Evolutionary conservation across 2,329 filamentous ascomycete species (phyloP), one percentile per base, ranked within the genome.

Genomic region (Colletotrichum sp.): DNA sequence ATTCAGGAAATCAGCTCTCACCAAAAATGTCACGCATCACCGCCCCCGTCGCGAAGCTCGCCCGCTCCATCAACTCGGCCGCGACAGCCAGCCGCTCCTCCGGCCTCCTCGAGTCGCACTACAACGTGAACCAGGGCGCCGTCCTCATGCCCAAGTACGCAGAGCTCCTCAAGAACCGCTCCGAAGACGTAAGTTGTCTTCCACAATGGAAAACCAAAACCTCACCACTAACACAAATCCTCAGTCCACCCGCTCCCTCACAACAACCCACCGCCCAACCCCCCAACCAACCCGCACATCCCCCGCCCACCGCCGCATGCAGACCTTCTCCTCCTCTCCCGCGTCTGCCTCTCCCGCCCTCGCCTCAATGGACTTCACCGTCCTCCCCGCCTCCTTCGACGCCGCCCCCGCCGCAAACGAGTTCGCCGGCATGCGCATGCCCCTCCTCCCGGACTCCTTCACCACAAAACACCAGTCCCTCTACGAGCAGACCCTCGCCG

Each of bases 361-460:
- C 56, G 81, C 80, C 61, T 84, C 87, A 74, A 87, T 92, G 74
- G 90, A 93, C 84, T 87, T 85, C 81, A 85, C 88, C 76, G 82
- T 91, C 76, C 86, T 93, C 71, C 91, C 91, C 30, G 82, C 85
- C 73, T 82, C 88, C 15, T 82, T 85, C 66, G 76, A 78, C n/a
- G 79, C 82, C 61, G 77, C 79, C 60, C 69, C 81, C 69, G 66
- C 79, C 28, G n/a, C 43, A 13, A 81, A 84, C 76, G 79, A 83
- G 16, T 84, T 86, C 79, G 79, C 80, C 55, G 81, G 85, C 76
- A 85, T 91, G 66, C 90, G 89, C 77, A 88, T 93, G 39, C 91
- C 91, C 36, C 86, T 93, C 8, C 86, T 93, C 12, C 91, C 91
- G 15, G 91, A 93, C 83, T 91, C 89, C 85, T 90, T 88, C 82